Conservation (phyloP, 169 alveolate genomes). For the Cryptosporidium tyzzeri region DNA sequence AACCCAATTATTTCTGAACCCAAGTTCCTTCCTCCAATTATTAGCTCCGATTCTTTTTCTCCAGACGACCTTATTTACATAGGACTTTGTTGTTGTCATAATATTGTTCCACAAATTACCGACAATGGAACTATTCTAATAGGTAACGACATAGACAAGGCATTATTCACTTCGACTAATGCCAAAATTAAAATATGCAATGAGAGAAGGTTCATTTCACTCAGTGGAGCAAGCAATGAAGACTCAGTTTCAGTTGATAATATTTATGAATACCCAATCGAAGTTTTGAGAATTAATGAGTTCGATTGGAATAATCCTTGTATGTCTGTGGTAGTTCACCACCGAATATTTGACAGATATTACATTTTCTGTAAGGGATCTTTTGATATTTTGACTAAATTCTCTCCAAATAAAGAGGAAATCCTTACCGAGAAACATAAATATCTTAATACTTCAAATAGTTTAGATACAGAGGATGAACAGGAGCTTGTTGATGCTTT, state of each 20-base stretch:
- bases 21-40: slow-evolving; percentile 26
- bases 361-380: slow-evolving; percentile 60
- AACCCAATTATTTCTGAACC: background rate
- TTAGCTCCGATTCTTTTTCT: background rate
- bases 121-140: background rate
- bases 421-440: background rate
- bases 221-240: background rate
- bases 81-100: slow-evolving; percentile 49
- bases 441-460: background rate
- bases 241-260: background rate
- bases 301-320: slow-evolving; percentile 58
- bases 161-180: slow-evolving; percentile 23
- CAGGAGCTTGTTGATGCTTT: slow-evolving; percentile 48
- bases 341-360: slow-evolving; percentile 30
- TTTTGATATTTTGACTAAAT: slow-evolving; percentile 12
- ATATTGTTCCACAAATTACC: slow-evolving; percentile 13
- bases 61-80: slow-evolving; percentile 25
- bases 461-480: slow-evolving; percentile 11
- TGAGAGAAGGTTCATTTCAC: slow-evolving; percentile 52
- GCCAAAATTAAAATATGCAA: slow-evolving; percentile 48
- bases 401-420: slow-evolving; percentile 17
- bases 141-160: slow-evolving; percentile 69
- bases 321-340: slow-evolving; percentile 59
- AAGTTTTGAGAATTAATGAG: slow-evolving; percentile 49
- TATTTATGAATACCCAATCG: slow-evolving; percentile 31